phyloP scores from a whole-genome alignment of 176 grass and related monocot species.

The Paspalum notatum region DNA sequence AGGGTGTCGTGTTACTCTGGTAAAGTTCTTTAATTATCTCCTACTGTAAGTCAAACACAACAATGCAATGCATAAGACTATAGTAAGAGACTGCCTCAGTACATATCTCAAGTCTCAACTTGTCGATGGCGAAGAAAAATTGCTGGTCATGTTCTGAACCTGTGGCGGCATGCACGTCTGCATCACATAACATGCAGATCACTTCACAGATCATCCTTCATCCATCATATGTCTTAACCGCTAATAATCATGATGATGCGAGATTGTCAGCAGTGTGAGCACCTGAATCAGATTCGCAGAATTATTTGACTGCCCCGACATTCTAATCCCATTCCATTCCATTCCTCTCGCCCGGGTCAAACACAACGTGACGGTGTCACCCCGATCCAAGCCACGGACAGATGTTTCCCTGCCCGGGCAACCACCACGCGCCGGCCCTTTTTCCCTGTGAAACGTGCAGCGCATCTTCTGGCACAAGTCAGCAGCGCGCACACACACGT shows the following conservation, averaged over 20 bases:
- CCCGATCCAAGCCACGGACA: slow-evolving; percentile 35
- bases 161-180: background rate
- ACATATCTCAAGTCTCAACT: background rate
- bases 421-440: background rate
- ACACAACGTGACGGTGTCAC: slow-evolving; percentile 34
- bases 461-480: slow-evolving; percentile 37
- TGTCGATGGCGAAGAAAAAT: background rate
- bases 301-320: slow-evolving; percentile 11
- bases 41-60: background rate
- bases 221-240: background rate
- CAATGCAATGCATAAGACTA: background rate
- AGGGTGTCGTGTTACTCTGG: background rate
- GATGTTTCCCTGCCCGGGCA: slow-evolving; percentile 34
- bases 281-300: slow-evolving; percentile 35
- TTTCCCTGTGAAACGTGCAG: slow-evolving; percentile 28
- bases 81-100: too few species aligned
- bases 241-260: background rate
- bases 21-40: background rate
- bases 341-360: slow-evolving; percentile 22
- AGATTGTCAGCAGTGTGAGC: background rate
- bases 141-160: slow-evolving; percentile 14
- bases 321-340: background rate
- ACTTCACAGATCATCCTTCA: background rate
- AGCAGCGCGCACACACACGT: background rate
- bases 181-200: background rate